Evolutionary conservation across 192 early-diverging fungal species (phyloP), one percentile per base, ranked within the genome.

Genomic region (Umbelopsis sp.): DNA sequence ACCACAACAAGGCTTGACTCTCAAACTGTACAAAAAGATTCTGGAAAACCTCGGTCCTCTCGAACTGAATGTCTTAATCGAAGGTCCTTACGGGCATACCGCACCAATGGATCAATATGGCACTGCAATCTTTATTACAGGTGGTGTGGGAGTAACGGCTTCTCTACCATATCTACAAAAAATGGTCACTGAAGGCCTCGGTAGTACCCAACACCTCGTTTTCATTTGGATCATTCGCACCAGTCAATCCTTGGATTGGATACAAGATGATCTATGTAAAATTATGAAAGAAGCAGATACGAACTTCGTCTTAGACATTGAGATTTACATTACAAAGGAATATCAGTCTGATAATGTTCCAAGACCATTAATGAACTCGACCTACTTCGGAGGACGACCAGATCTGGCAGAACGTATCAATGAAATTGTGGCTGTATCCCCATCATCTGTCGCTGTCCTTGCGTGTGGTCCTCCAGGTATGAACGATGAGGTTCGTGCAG

Each of bases 81-180:
- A 71, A 43, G 69, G 69, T 16, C 69, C 69, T 12, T 71, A 71
- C 21, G 69, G 69, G 16, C 53, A 71, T 25, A 56, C 41, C 29
- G 50, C 49, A 16, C 69, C 69, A 9, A 44, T 71, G 16, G n/a
- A 31, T 6, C 52, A 54, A 41, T 71, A 21, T 25, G 69, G 56
- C 51, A 71, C 69, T 3, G 53, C 53, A 16, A 59, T 71, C 11
- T 71, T 38, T 22, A 52, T 71, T 24, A 36, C 50, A 11, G 69
- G 69, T 43, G 69, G 69, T 59, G 69, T 71, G 2, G 69, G 69
- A 4, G 22, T 50, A 45, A 41, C 69, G 4, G 69, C 69, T 2
- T 12, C 69, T 11, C 29, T 56, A 14, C 53, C 69, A 12, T 71
- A 71, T 26, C 24, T 71, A 25, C 69, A 71, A 43, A 20, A 71